Base-by-base conservation (phyloP, 1,284 basidiomycete genomes). In the Naganishia sp. region DNA sequence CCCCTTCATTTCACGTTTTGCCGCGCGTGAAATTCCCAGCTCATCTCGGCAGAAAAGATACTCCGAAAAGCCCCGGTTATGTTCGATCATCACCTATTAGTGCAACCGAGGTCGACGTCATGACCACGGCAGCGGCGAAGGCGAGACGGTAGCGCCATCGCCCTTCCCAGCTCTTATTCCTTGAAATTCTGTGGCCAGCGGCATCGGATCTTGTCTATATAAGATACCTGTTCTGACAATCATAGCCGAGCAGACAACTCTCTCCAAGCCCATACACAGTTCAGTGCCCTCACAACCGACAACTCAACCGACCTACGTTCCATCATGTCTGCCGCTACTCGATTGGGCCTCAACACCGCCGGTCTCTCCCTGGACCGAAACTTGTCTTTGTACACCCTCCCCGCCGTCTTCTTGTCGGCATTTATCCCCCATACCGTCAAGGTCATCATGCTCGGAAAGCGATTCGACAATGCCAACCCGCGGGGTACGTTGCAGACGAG, bases 321-420 rank as follows among this genome's bases (percentile, higher is more conserved):
- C 55, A 65, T 1, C 28, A 68, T 68, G 67, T 65, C 67, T 43
- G 39, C 67, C 42, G 62, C 67, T 46, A 56, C 63, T 56, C 58
- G 50, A 54, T 32, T 66, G 28, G 63, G 66, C 39, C 67, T 64
- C 60, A 54, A 47, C 39, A 32, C 64, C 39, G 25, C 65, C 50
- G 50, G 60, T 31, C 49, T 66, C 65, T 64, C 65, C 25, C 46
- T 63, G 39, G 66, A 69, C 71, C 68, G 68, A 62, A 72, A 72
- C 71, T 63, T 70, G 45, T 71, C 71, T 3, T 65, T 72, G 35
- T 68, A 63, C 51, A 58, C 70, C 31, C 63, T 71, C 47, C 70
- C 70, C 10, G 55, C 66, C 17, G 67, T 67, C 46, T 68, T 65
- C 57, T 15, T 54, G 15, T n/a, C 58, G 31, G 65, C 60, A 2